Base-by-base conservation (phyloP, 306 rosid species). In the Astragalus membranaceus region DNA sequence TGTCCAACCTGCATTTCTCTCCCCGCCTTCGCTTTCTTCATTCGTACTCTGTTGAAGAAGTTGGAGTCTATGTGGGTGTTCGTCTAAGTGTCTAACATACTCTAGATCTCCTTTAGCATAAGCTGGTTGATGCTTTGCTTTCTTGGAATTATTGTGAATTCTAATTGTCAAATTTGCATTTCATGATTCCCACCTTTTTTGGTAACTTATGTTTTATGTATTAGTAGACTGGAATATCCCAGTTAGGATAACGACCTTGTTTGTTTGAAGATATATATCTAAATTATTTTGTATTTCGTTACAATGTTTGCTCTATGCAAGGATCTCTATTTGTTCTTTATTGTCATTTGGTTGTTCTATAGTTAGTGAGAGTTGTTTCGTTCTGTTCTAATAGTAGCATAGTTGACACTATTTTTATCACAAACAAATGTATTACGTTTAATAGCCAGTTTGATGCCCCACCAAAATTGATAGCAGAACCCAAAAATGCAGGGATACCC, bases 71-170 rank as follows among this genome's bases (percentile, higher is more conserved):
- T 72, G 83, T 75, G 84, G 69, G 70, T 82, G 70, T 85, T 76
- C 44, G 30, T 37, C 30, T 3, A 26, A 26, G 30, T 26, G 30
- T 26, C 77, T 81, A 80, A 87, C 84, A 70, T 74, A 63, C 69
- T 77, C 79, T 60, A 63, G 80, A 74, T 87, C 82, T 84, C 86
- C 75, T 61, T 73, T 84, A 84, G 87, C 85, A 75, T 80, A 75
- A 81, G 83, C 92, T 81, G 87, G 90, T 84, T 79, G 67, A 48
- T 80, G 75, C 77, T 53, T 73, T 78, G 75, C 59, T 78, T 69
- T 81, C 74, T 77, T 79, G 83, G 74, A 80, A 82, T 81, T 86
- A 79, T 80, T 82, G 79, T 80, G 90, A 78, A 83, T 80, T 79
- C 86, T 69, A 78, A 75, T 85, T 61, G 82, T 79, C 83, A 84